A percentile compares a stretch with the other conserved stretches of the same genome.
Evolutionary conservation across 2,329 filamentous ascomycete genomes (phyloP).

Genomic region (Leptodontidium sp.): DNA sequence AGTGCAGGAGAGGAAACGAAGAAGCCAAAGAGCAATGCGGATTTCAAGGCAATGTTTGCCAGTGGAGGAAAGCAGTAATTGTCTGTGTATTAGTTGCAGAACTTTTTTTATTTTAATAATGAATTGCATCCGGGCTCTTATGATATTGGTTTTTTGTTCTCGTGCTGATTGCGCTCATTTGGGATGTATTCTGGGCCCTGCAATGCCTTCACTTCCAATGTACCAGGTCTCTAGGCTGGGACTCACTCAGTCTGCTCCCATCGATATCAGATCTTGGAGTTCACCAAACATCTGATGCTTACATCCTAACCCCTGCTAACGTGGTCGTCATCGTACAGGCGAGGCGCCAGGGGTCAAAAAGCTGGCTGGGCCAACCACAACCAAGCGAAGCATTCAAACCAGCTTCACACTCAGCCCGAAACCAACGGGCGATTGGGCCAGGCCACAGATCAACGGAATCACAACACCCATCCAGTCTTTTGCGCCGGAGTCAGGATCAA

Average conservation of each 20-base stretch:
- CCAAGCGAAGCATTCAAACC: slow-evolving; percentile 10
- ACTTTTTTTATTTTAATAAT: neutral
- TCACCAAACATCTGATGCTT: neutral
- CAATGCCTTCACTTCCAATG: neutral
- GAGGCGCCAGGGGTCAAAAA: slow-evolving; percentile 27
- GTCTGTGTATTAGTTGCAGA: slow-evolving; percentile 6
- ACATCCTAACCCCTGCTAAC: neutral
- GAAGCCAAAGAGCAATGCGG: slow-evolving; percentile 61
- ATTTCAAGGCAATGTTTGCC: slow-evolving; percentile 60
- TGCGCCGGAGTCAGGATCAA: neutral
- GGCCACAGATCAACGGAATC: slow-evolving; percentile 8
- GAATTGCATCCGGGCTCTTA: neutral
- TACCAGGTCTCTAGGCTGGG: neutral
- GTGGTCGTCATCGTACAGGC: slow-evolving; percentile 28
- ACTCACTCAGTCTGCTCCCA: neutral
- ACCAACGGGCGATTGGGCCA: slow-evolving; percentile 14
- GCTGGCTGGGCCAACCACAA: slow-evolving; percentile 23
- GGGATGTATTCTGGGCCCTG: neutral
- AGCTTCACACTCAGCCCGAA: slow-evolving; percentile 20
- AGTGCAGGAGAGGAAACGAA: slow-evolving; percentile 38
- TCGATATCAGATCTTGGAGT: slow-evolving; percentile 18
- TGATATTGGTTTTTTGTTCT: neutral
- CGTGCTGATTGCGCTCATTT: neutral
- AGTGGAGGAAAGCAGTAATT: slow-evolving; percentile 40
- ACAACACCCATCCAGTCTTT: slow-evolving; percentile 7